Conservation (phyloP, 495 filamentous ascomycete species). For the Penicillium steckii region DNA sequence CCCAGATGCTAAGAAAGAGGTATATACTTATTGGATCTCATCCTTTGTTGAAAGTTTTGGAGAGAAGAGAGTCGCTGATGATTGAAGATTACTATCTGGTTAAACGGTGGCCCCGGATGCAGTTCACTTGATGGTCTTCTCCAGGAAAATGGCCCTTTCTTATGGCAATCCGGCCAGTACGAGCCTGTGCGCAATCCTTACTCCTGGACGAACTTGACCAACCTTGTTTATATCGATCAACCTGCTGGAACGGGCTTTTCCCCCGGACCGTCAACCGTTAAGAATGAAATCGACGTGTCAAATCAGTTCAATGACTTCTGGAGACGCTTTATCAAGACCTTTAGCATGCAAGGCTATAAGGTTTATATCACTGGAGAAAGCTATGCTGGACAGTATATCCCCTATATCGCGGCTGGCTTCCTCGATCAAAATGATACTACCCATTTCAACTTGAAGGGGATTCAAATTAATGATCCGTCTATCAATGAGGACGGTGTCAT, state of each 20-base stretch:
- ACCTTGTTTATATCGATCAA: slow-evolving; percentile 74
- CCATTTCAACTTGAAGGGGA: slow-evolving; percentile 66
- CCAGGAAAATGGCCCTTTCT: slow-evolving; percentile 75
- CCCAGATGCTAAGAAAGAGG: slow-evolving; percentile 55
- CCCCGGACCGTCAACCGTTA: slow-evolving; percentile 59
- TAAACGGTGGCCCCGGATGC: slow-evolving; percentile 72
- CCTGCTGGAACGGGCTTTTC: slow-evolving; percentile 76
- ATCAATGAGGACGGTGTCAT: slow-evolving; percentile 49
- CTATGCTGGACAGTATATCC: slow-evolving; percentile 75
- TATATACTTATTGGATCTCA: no score
- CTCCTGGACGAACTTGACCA: slow-evolving; percentile 72
- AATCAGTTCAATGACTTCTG: slow-evolving; percentile 69
- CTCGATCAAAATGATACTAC: slow-evolving; percentile 63
- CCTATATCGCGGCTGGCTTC: slow-evolving; percentile 76
- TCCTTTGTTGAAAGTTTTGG: no score
- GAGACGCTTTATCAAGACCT: slow-evolving; percentile 68
- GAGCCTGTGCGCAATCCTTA: slow-evolving; percentile 64
- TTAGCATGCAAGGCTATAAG: slow-evolving; percentile 59
- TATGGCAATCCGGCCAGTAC: slow-evolving; percentile 69
- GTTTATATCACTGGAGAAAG: slow-evolving; percentile 71
- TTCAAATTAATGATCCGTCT: slow-evolving; percentile 69
- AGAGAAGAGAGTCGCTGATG: background rate
- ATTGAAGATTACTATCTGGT: slow-evolving; percentile 63
- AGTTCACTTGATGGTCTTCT: slow-evolving; percentile 67
- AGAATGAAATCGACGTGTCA: slow-evolving; percentile 62